A percentile compares a stretch with the other conserved stretches of the same genome.
These are phyloP conservation scores for Rhodotorula mucilaginosa DNA, from an alignment of 1,284 basidiomycete species.

Conservation along the genomic window DNA sequence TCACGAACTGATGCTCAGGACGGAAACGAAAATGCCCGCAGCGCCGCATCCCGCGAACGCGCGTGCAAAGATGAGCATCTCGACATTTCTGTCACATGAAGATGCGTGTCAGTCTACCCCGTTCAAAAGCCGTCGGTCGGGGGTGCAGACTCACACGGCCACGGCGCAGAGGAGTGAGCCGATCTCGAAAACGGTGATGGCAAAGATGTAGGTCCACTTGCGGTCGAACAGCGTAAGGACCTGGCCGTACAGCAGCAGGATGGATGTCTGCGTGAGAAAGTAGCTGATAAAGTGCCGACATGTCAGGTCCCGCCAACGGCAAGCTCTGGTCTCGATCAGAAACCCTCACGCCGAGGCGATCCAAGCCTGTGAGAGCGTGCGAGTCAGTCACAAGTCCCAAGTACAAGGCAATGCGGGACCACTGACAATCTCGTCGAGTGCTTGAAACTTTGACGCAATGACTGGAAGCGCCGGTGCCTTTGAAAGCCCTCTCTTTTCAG, in stretches of 20 bases:
- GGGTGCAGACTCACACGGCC: conserved; percentile 48
- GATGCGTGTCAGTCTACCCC: too few relatives aligned
- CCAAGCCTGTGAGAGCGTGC: conserved; percentile 17
- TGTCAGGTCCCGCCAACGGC: neutral
- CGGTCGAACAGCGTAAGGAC: conserved; percentile 51
- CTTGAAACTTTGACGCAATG: conserved; percentile 38
- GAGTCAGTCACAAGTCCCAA: neutral
- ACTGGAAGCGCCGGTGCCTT: conserved; percentile 49
- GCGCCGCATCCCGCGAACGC: conserved; percentile 56
- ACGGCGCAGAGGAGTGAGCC: conserved; percentile 58
- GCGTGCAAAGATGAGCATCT: conserved; percentile 56
- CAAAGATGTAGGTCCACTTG: conserved; percentile 51
- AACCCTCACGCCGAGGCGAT: conserved; percentile 30
- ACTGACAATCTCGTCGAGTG: conserved; percentile 50
- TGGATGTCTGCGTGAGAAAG: conserved; percentile 48
- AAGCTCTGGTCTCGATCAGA: conserved; percentile 30
- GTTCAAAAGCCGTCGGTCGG: too few relatives aligned
- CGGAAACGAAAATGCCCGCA: conserved; percentile 52
- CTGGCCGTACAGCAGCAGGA: conserved; percentile 47
- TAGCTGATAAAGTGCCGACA: conserved; percentile 40
- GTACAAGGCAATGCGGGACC: neutral
- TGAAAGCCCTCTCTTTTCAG: conserved; percentile 50
- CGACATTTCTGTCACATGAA: conserved; percentile 38
- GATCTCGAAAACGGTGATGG: conserved; percentile 55
- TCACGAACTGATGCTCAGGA: conserved; percentile 49